Evolutionary conservation across 2,329 filamentous ascomycete species (phyloP), one percentile per base, ranked within the genome.

Genomic region (Elsinoe arachidis): DNA sequence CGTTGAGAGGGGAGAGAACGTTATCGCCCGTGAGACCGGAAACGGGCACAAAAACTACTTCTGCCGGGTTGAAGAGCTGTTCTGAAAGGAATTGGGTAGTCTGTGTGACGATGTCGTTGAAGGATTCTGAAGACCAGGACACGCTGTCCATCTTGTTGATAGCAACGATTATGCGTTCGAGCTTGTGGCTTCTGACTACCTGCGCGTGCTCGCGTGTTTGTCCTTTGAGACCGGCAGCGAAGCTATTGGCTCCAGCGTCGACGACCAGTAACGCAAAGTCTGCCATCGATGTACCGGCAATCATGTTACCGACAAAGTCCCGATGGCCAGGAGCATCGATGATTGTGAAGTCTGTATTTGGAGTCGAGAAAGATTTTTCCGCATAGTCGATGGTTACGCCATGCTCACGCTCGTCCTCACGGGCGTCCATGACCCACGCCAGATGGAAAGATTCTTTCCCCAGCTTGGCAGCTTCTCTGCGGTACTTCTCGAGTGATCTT

Each of bases 221-320:
- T 0, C 93, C 93, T 67, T 88, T 92, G 33, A 97, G 76, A 0
- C 93, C 95, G 2, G 90, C 90, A 70, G 99, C 93, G 63, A 97
- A 96, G 34, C 91, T 91, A 34, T 92, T 93, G 0, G 83, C 89
- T 58, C 87, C 86, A 3, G 92, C 87, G 69, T 99, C 93, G 60
- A 99, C 89, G 17, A 99, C 93, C 2, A 99, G 77, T 0, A 99
- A 87, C 0, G 91, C 93, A 71, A 97, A 93, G 69, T 99, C 93
- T 9, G 93, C 95, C 72, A 96, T 92, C 59, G 88, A 93, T 2
- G 92, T 90, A 12, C 93, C 93, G 1, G 92, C 92, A 69, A 99
- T 96, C 93, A 99, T 99, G 70, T 96, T 99, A 0, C 93, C 93
- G 17, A 99, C 90, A 68, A 97, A 99, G 69, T 99, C 93, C 60